Evolutionary conservation across 208 protist genomes (phyloP).

Genomic region (Trypanosomatidae sp.): DNA sequence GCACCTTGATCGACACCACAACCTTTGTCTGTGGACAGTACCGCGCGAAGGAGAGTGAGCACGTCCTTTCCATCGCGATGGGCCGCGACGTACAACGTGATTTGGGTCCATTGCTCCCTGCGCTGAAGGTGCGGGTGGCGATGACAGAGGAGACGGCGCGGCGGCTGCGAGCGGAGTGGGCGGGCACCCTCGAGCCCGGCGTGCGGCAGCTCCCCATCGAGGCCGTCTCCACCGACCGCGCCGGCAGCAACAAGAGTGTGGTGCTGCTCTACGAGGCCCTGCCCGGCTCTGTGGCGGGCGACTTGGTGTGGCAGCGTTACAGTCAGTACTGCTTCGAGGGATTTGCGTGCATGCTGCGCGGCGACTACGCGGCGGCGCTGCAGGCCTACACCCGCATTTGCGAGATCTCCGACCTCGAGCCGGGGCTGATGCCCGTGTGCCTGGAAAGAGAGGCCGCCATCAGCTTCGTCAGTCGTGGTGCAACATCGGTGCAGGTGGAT

Average conservation of each 20-base stretch:
- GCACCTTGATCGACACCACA: conserved; percentile 25
- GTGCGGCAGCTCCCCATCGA: conserved; percentile 38
- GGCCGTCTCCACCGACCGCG: conserved; percentile 12
- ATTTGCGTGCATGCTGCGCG: conserved; percentile 39
- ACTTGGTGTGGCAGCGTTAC: conserved; percentile 31
- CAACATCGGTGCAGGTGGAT: too few species aligned
- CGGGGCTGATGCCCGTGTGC: conserved; percentile 9
- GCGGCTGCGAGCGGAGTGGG: conserved; percentile 25
- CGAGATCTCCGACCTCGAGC: conserved; percentile 18
- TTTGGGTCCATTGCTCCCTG: conserved; percentile 24
- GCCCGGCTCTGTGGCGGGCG: conserved; percentile 10
- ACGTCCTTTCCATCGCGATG: conserved; percentile 19
- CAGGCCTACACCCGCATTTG: conserved; percentile 16
- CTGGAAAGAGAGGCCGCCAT: too few species aligned
- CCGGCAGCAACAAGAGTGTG: conserved; percentile 9
- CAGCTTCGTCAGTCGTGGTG: too few species aligned
- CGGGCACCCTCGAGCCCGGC: conserved; percentile 24
- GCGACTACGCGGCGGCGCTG: conserved; percentile 36
- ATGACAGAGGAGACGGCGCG: conserved; percentile 43
- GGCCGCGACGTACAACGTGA: conserved; percentile 32
- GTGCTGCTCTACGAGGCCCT: conserved; percentile 34
- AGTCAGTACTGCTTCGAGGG: conserved; percentile 16
- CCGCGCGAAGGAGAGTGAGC: conserved; percentile 8
- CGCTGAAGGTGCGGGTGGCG: conserved; percentile 25
- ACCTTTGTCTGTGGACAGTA: conserved; percentile 25